Percentiles rank a stretch among this genome's conserved stretches.
phyloP scores from a whole-genome alignment of 176 grass and related monocot genomes.

The Oryza glaberrima region DNA sequence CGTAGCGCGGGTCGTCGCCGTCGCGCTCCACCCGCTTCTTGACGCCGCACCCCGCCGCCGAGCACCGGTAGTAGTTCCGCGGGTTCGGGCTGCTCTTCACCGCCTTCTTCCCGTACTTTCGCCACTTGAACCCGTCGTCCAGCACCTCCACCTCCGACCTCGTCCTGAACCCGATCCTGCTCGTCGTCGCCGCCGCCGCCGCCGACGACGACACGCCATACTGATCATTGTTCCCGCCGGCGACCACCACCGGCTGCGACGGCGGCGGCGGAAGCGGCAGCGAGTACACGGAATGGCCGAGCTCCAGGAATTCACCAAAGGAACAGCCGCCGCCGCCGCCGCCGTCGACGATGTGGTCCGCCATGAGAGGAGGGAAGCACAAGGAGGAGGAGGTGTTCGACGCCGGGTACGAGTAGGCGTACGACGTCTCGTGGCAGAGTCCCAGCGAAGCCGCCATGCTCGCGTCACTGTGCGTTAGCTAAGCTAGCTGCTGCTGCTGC shows the following conservation, averaged over 20 bases:
- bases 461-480: too few species aligned
- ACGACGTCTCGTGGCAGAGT: slow-evolving; percentile 20
- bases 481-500: background rate
- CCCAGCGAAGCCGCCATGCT: slow-evolving; percentile 54
- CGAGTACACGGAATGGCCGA: background rate
- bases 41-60: slow-evolving; percentile 67
- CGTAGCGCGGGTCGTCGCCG: slow-evolving; percentile 61
- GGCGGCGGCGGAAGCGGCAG: background rate
- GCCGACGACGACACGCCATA: background rate
- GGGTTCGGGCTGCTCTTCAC: slow-evolving; percentile 98
- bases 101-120: slow-evolving; percentile 97
- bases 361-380: slow-evolving; percentile 8
- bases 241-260: background rate
- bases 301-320: background rate
- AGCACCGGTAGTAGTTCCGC: slow-evolving; percentile 91
- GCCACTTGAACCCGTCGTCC: slow-evolving; percentile 97
- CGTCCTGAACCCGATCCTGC: slow-evolving; percentile 83
- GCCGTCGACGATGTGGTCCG: background rate
- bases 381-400: background rate
- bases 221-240: background rate
- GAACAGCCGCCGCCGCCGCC: background rate
- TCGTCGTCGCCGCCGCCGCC: background rate
- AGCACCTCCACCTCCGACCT: slow-evolving; percentile 80
- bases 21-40: slow-evolving; percentile 96
- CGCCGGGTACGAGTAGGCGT: background rate